Conservation (phyloP, 2,329 filamentous ascomycete genomes). For the Monosporascus sp. region DNA sequence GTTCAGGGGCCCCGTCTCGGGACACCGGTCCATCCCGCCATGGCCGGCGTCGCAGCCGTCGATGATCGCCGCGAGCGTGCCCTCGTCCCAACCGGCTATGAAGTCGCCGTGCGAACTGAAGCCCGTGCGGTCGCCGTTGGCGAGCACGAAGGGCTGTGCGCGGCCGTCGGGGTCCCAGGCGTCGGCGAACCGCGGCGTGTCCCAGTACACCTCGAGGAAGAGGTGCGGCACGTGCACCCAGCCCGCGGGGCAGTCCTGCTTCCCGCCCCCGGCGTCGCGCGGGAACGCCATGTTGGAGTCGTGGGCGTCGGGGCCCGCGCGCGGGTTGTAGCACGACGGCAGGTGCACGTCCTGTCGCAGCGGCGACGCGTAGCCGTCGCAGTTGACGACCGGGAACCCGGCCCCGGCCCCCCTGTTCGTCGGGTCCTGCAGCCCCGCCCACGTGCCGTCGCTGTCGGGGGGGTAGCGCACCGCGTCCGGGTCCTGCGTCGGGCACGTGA, state of each 20-base stretch:
- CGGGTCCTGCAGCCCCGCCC: slow-evolving; percentile 51
- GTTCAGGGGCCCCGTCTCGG: slow-evolving; percentile 34
- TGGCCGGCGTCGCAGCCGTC: slow-evolving; percentile 55
- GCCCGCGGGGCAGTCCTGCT: slow-evolving; percentile 50
- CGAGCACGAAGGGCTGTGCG: slow-evolving; percentile 60
- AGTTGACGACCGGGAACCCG: slow-evolving; percentile 67
- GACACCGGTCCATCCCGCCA: slow-evolving; percentile 58
- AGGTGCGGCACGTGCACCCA: slow-evolving; percentile 52
- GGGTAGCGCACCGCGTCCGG: slow-evolving; percentile 49
- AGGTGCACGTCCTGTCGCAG: slow-evolving; percentile 65
- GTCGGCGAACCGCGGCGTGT: slow-evolving; percentile 47
- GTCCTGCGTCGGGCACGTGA: slow-evolving; percentile 54
- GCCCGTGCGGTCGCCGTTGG: slow-evolving; percentile 47
- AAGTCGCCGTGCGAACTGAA: slow-evolving; percentile 52
- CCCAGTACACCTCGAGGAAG: slow-evolving; percentile 58
- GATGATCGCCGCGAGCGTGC: slow-evolving; percentile 23
- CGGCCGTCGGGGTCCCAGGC: slow-evolving; percentile 51
- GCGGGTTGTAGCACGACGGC: slow-evolving; percentile 68
- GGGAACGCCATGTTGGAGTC: slow-evolving; percentile 64
- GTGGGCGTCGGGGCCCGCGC: slow-evolving; percentile 54
- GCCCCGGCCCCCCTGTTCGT: slow-evolving; percentile 51
- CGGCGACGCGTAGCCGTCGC: slow-evolving; percentile 58
- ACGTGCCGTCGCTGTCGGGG: slow-evolving; percentile 47
- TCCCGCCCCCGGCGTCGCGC: slow-evolving; percentile 39
- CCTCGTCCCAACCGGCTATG: slow-evolving; percentile 41